Conservation (phyloP, 2,329 filamentous ascomycete species). For the Chrysosporium queenslandicum region DNA sequence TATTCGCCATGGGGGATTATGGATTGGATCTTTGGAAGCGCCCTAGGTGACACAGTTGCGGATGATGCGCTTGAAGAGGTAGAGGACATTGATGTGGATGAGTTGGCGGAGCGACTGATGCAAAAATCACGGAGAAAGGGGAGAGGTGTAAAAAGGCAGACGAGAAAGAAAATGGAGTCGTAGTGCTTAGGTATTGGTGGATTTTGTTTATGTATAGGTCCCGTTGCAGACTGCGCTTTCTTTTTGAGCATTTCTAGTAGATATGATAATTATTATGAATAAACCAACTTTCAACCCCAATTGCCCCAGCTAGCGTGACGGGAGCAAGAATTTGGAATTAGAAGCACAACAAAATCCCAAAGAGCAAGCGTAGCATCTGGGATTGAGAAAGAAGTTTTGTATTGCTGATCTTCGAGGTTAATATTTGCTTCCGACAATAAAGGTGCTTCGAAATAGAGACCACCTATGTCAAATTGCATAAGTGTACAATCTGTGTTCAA, state of each 20-base stretch:
- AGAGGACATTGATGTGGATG: slow-evolving; percentile 28
- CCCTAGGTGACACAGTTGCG: slow-evolving; percentile 36
- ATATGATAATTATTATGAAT: no score
- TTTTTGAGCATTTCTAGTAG: no score
- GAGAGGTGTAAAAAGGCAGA: neutral
- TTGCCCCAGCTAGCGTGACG: no score
- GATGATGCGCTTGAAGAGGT: slow-evolving; percentile 41
- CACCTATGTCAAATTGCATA: slow-evolving; percentile 16
- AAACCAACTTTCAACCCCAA: no score
- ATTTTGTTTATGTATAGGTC: neutral
- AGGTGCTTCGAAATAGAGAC: slow-evolving; percentile 9
- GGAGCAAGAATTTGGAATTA: no score
- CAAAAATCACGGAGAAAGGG: slow-evolving; percentile 25
- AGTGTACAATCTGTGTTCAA: slow-evolving; percentile 15
- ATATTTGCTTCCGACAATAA: slow-evolving; percentile 11
- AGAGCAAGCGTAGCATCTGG: neutral
- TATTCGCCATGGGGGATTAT: slow-evolving; percentile 39
- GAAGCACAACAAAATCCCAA: neutral
- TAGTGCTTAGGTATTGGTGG: neutral
- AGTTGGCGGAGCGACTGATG: slow-evolving; percentile 25
- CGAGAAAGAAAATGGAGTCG: neutral
- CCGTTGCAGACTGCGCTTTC: neutral
- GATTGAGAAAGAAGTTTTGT: slow-evolving; percentile 10
- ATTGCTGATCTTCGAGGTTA: slow-evolving; percentile 14
- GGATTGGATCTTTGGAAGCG: slow-evolving; percentile 38